phyloP scores from a whole-genome alignment of 129 eudicot genomes.

The Ambrosia artemisiifolia region DNA sequence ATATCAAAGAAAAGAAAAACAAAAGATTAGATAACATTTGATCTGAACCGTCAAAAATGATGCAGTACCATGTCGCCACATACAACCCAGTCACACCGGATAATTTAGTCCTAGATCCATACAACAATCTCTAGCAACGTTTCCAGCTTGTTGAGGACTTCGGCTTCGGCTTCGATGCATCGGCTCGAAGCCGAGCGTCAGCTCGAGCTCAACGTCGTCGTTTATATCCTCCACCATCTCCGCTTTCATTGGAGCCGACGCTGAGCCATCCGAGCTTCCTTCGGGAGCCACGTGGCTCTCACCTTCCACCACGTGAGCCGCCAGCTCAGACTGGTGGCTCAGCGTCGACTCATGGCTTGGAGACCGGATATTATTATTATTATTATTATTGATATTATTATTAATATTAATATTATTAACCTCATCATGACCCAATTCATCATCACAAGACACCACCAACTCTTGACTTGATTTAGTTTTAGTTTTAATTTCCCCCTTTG shows the following conservation, averaged over 20 bases:
- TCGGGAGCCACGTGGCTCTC: slow-evolving; percentile 25
- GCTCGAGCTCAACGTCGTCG: slow-evolving; percentile 37
- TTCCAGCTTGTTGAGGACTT: slow-evolving; percentile 15
- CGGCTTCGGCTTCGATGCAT: neutral
- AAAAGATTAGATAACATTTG: neutral
- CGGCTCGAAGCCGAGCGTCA: slow-evolving; percentile 56
- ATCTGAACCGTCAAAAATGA: slow-evolving; percentile 46
- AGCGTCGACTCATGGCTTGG: slow-evolving; percentile 63
- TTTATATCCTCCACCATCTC: neutral
- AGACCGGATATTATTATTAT: slow-evolving; percentile 30
- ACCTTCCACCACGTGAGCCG: slow-evolving; percentile 35
- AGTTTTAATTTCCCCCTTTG: slow-evolving; percentile 19
- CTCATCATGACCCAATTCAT: slow-evolving; percentile 34
- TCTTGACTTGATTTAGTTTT: slow-evolving; percentile 11
- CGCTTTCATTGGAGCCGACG: slow-evolving; percentile 16
- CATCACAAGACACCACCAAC: slow-evolving; percentile 31
- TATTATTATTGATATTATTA: no score
- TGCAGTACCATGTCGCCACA: neutral
- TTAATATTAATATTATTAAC: neutral
- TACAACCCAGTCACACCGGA: slow-evolving; percentile 23
- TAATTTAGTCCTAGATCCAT: slow-evolving; percentile 44
- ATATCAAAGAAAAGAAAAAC: neutral
- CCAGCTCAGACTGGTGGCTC: slow-evolving; percentile 62
- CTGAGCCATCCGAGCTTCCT: slow-evolving; percentile 30
- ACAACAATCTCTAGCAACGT: slow-evolving; percentile 2